phyloP scores from a whole-genome alignment of 2,329 filamentous ascomycete genomes.

The Monilinia aucupariae region DNA sequence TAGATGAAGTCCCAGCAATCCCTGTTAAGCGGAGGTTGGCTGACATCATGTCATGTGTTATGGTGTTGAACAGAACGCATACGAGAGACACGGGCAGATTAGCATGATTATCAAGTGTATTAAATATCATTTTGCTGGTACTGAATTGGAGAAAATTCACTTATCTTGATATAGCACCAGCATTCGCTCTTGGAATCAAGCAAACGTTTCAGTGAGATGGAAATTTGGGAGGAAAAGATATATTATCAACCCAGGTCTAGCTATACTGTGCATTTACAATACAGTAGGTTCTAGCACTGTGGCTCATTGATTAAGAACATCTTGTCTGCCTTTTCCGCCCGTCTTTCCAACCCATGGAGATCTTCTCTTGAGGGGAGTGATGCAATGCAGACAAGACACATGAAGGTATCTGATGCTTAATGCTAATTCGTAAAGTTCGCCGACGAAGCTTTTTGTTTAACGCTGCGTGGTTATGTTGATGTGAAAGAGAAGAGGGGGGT shows the following conservation, averaged over 20 bases:
- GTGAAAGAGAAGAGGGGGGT: background rate
- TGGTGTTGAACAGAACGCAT: background rate
- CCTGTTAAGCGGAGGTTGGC: background rate
- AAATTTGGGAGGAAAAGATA: constrained; percentile 4
- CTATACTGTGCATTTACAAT: constrained; percentile 14
- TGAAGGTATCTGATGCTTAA: constrained; percentile 13
- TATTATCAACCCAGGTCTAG: constrained; percentile 12
- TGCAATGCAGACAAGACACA: constrained; percentile 7
- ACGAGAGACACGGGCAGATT: background rate
- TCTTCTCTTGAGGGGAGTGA: constrained; percentile 15
- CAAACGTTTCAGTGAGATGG: background rate
- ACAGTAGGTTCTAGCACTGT: background rate
- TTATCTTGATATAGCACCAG: background rate
- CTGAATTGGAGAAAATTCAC: constrained; percentile 1
- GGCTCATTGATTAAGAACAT: constrained; percentile 7
- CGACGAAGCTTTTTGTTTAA: constrained; percentile 10
- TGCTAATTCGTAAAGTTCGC: constrained; percentile 3
- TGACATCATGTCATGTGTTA: too few species aligned
- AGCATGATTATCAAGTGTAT: background rate
- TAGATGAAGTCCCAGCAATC: background rate
- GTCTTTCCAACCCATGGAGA: background rate
- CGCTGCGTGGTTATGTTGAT: constrained; percentile 9
- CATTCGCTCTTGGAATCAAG: background rate
- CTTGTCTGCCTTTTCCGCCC: constrained; percentile 5
- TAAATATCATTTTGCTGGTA: background rate